Evolutionary conservation across 2,329 filamentous ascomycete genomes (phyloP), one percentile per base, ranked within the genome.

Genomic region (Apiospora pterosperma): DNA sequence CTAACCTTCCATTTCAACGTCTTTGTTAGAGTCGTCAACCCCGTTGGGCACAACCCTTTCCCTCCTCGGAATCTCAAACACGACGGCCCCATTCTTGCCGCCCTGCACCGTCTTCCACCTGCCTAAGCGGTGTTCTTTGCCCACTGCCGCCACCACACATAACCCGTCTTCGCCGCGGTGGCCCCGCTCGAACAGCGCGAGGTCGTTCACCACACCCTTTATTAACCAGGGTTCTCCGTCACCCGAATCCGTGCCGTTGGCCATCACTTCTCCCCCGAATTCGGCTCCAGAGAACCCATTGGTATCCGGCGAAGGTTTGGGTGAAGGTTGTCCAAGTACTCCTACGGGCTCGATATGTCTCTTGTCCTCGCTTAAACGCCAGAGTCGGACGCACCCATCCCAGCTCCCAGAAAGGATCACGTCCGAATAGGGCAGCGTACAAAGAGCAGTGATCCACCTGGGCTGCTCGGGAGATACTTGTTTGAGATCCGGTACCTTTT

Each of bases 391-490:
- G 76, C 87, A 89, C 2, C 96, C 96, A 75, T 97, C 96, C 94
- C 95, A 99, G 77, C 93, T 97, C 36, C 95, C 96, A 69, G 90
- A 96, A 61, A 99, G 82, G 64, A 99, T 88, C 61, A 97, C 82
- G 73, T 99, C 93, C 5, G 93, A 95, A 76, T 94, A 97, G 0
- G 96, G 95, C 60, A 99, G 85, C 0, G 92, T 91, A 60, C 89
- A 84, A 52, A 99, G 82, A 6, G 95, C 94, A 1, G 96, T 99
- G 76, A 99, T 96, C 85, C 92, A 96, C 74, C 95, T 85, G 4
- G 96, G 92, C 69, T 90, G 86, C 1, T 90, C 87, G 25, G 85
- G 80, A 52, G 90, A 82, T 59, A 90, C 81, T 12, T 85, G 82
- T n/a, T 83, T 80, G 2, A 82, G 81, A 63, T 88, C 83, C 1